Conservation (phyloP, 352 stramenopile genomes). For the Thraustochytrium striatum region DNA sequence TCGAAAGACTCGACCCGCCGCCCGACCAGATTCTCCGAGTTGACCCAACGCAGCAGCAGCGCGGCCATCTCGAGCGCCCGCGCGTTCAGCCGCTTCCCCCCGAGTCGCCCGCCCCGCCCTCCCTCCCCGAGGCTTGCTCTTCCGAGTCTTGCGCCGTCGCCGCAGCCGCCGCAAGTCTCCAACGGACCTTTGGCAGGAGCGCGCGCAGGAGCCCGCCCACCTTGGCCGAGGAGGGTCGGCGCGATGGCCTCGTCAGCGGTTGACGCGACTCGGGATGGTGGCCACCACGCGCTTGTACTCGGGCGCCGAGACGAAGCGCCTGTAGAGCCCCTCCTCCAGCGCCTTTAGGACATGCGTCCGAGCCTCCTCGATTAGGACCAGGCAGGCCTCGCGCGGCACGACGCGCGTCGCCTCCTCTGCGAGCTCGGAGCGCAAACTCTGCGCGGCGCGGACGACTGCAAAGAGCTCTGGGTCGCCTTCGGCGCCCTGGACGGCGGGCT, state of each 20-base stretch:
- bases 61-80: slow-evolving; percentile 12
- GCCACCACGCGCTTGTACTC: slow-evolving; percentile 32
- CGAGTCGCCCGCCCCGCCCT: too few species aligned
- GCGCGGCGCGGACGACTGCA: background rate
- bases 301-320: background rate
- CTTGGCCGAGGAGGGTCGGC: too few species aligned
- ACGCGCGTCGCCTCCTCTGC: background rate
- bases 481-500: background rate
- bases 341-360: background rate
- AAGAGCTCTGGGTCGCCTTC: background rate
- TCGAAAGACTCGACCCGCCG: background rate
- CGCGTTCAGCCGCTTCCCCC: too few species aligned
- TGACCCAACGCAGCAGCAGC: slow-evolving; percentile 23
- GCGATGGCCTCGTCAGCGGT: too few species aligned
- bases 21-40: background rate
- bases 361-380: background rate
- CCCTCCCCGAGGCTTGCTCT: too few species aligned
- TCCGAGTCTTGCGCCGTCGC: too few species aligned
- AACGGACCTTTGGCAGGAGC: too few species aligned
- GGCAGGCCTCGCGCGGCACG: slow-evolving; percentile 11
- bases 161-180: too few species aligned
- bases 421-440: background rate
- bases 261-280: slow-evolving; percentile 40
- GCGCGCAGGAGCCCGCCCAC: too few species aligned
- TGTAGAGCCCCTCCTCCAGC: background rate